Evolutionary conservation across 2,329 filamentous ascomycete species (phyloP).

Genomic region (Truncatella angustata): DNA sequence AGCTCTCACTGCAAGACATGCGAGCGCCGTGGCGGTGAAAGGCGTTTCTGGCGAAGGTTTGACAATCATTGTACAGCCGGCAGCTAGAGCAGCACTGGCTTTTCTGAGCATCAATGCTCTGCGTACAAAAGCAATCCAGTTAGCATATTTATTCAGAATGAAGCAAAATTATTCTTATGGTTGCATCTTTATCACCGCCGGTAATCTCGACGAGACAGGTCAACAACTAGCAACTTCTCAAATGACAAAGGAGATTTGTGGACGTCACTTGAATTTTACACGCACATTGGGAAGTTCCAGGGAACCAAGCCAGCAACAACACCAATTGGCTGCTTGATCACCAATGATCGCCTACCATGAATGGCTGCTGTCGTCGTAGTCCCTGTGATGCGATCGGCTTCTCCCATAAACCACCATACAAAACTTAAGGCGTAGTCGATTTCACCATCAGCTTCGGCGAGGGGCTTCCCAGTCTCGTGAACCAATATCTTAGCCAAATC

Average conservation of each 20-base stretch:
- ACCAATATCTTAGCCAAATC: conserved; percentile 12
- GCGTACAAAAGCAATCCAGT: no score
- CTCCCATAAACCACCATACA: conserved; percentile 55
- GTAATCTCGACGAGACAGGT: no score
- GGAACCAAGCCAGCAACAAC: conserved; percentile 67
- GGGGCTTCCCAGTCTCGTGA: conserved; percentile 58
- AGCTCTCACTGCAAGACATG: conserved; percentile 65
- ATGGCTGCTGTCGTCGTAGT: conserved; percentile 57
- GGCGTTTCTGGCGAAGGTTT: conserved; percentile 76
- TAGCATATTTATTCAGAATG: no score
- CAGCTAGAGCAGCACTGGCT: conserved; percentile 65
- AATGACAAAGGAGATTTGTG: no score
- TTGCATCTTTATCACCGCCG: no score
- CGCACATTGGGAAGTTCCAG: conserved; percentile 69
- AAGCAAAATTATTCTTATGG: no score
- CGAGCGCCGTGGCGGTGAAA: conserved; percentile 67
- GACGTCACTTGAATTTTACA: no score
- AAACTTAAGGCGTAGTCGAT: conserved; percentile 55
- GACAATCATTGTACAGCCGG: conserved; percentile 71
- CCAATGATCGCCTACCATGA: conserved; percentile 64
- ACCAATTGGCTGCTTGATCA: conserved; percentile 73
- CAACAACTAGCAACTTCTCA: no score
- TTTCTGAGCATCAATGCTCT: conserved; percentile 69
- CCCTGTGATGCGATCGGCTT: conserved; percentile 53
- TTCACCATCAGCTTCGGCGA: conserved; percentile 52